phyloP scores from a whole-genome alignment of 352 stramenopile species.

The Stephanocyclus meneghinianus region DNA sequence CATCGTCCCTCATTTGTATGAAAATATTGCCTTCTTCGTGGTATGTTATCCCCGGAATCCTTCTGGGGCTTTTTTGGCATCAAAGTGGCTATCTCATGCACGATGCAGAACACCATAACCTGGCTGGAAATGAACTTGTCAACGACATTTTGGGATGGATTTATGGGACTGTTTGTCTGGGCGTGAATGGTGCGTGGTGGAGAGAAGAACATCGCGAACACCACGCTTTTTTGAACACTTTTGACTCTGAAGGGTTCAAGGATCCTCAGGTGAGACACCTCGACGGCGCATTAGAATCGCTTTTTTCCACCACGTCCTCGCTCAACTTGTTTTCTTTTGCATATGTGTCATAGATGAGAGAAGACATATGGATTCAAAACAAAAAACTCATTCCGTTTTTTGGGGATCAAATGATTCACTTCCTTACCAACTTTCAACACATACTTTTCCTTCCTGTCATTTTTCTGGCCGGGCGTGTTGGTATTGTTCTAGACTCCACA shows the following conservation, averaged over 20 bases:
- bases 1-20: constrained; percentile 19
- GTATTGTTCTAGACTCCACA: constrained; percentile 32
- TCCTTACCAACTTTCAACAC: constrained; percentile 34
- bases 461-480: constrained; percentile 21
- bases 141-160: constrained; percentile 42
- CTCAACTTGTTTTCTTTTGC: neutral
- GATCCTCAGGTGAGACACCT: constrained; percentile 33
- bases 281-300: neutral
- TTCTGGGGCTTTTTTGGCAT: constrained; percentile 33
- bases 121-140: constrained; percentile 23
- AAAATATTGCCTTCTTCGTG: constrained; percentile 13
- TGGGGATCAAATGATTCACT: constrained; percentile 31
- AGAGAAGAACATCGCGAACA: constrained; percentile 36
- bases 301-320: neutral
- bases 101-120: constrained; percentile 34
- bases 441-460: constrained; percentile 38
- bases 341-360: constrained; percentile 22
- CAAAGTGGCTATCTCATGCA: constrained; percentile 44
- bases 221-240: constrained; percentile 36
- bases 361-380: constrained; percentile 40
- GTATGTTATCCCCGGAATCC: constrained; percentile 25
- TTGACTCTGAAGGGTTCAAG: constrained; percentile 28
- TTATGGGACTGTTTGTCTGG: constrained; percentile 34
- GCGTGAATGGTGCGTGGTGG: constrained; percentile 42
- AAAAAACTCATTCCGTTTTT: constrained; percentile 32